Conservation (phyloP, 148 eudicot species). For the Tetragonia tetragonoides region DNA sequence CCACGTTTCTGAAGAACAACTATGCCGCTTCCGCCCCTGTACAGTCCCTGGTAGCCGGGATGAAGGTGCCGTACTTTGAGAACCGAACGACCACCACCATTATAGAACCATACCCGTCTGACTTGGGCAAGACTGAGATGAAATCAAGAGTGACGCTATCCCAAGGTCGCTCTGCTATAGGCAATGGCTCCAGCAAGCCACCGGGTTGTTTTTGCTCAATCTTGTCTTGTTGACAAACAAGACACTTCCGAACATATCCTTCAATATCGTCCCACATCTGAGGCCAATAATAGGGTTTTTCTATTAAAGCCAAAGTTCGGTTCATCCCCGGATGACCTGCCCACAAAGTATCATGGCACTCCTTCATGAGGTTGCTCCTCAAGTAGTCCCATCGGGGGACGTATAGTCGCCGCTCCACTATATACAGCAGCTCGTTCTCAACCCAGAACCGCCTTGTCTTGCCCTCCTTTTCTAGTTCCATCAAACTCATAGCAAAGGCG, state of each 20-base stretch:
- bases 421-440: too few relatives aligned
- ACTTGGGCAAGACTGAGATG: too few relatives aligned
- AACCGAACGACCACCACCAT: not conserved
- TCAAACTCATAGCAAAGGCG: too few relatives aligned
- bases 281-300: constrained; percentile 18
- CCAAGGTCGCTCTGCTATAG: not conserved
- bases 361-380: not conserved
- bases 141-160: too few relatives aligned
- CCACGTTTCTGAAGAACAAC: too few relatives aligned
- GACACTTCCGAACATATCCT: constrained; percentile 10
- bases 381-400: too few relatives aligned
- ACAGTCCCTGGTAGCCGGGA: not conserved
- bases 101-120: too few relatives aligned
- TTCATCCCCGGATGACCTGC: constrained; percentile 15
- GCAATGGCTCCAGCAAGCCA: constrained; percentile 12
- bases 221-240: constrained; percentile 28
- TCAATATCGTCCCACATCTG: constrained; percentile 14
- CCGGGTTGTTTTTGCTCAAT: not conserved
- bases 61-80: not conserved
- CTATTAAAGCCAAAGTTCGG: not conserved
- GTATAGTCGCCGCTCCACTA: too few relatives aligned
- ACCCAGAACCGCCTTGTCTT: too few relatives aligned
- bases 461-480: too few relatives aligned
- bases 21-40: not conserved
- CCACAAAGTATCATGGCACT: constrained; percentile 26